These are phyloP conservation scores for Scutellaria minor DNA, from an alignment of 257 asterid genomes.

Conservation along the genomic window DNA sequence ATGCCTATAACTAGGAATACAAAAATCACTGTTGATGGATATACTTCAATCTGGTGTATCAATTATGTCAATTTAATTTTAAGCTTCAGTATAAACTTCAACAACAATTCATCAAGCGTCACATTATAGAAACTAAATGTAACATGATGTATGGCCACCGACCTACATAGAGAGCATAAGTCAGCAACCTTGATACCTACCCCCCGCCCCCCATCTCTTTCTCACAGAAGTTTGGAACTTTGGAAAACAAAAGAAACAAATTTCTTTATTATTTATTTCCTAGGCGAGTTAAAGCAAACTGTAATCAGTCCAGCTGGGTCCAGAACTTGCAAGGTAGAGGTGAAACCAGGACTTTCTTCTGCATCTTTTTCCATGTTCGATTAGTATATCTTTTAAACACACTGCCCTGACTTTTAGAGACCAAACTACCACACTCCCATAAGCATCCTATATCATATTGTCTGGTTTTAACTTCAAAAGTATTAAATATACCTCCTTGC, in stretches of 20 bases:
- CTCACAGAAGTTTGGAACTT: not conserved
- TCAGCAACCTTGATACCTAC: not conserved
- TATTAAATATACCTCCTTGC: constrained; percentile 55
- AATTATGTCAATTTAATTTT: not conserved
- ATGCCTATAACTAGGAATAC: constrained; percentile 11
- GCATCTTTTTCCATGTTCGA: constrained; percentile 4
- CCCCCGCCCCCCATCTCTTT: not conserved
- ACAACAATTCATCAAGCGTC: not conserved
- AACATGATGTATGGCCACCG: too few species aligned
- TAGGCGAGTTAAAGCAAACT: constrained; percentile 16
- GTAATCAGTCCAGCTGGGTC: not conserved
- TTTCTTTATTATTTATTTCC: not conserved
- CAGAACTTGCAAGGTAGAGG: not conserved
- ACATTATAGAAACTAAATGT: too few species aligned
- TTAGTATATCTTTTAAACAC: constrained; percentile 7
- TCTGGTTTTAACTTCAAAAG: constrained; percentile 14
- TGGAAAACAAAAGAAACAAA: not conserved
- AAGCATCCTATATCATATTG: constrained; percentile 26
- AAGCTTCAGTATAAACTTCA: not conserved
- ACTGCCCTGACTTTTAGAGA: constrained; percentile 14
- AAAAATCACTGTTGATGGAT: not conserved
- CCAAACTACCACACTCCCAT: constrained; percentile 12
- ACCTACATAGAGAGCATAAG: not conserved
- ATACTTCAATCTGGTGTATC: not conserved
- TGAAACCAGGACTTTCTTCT: not conserved